Base-by-base conservation (phyloP, 2,329 filamentous ascomycete species). In the Helotiales sp. region DNA sequence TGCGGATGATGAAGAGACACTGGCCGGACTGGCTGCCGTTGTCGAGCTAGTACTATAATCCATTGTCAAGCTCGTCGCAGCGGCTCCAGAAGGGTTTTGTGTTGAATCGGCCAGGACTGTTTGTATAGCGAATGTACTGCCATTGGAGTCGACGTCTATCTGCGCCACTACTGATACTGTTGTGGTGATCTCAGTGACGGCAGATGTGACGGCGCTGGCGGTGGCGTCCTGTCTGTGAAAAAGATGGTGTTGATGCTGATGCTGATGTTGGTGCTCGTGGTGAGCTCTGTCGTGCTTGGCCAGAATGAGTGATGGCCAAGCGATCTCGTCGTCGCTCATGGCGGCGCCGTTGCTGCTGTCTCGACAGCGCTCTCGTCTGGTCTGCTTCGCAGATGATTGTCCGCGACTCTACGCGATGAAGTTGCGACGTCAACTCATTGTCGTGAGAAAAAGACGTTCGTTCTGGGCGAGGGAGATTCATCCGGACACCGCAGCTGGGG, bases 231-330 rank as follows among this genome's bases (percentile, higher is more conserved):
- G 36, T 24, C 54, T 62, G 15, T 58, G 59, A 30, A 65, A 56
- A 50, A 66, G 55, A 59, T 63, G 58, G 53, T 69, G 63, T 31
- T 65, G 60, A 40, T 66, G 48, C 36, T 61, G 61, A 54, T 63
- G 61, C 13, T 48, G 25, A 49, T 64, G 58, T 51, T 33, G 13
- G 24, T 69, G 67, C 66, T 70, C 68, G 54, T 67, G 68, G 63
- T 71, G 69, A 71, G 67, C 69, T 50, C 42, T 58, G 53, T 70
- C 60, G 61, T 66, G 59, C 62, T 59, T 62, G 59, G 67, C 65
- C 69, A 70, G 66, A 72, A 71, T 49, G 70, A 72, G 63, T 72
- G 70, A 71, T 71, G 69, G 63, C 65, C 60, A 55, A 52, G 63
- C 61, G 36, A 48, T 42, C 49, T 33, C 38, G 44, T 54, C 55